Evolutionary conservation across 768 basidiomycete genomes (phyloP), one percentile per base, ranked within the genome.

Genomic region (Termitomyces sp.): DNA sequence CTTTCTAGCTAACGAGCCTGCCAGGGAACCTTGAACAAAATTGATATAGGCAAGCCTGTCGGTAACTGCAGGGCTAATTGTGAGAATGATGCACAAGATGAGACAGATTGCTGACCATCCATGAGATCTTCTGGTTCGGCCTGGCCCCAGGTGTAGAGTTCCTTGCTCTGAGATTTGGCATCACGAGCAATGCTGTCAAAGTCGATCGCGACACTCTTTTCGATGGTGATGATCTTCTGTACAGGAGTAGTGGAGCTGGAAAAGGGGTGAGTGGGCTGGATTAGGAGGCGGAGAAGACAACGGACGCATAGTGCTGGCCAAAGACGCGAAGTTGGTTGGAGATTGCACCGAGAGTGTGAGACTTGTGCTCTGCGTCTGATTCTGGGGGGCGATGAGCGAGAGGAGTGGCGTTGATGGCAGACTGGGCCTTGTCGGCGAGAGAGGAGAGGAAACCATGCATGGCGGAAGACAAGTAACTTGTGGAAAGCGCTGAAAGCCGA

Each of bases 111-210:
- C 78, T 44, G 54, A 85, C 88, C 87, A 73, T 91, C 91, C 64
- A 82, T 91, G 67, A 94, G 58, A 74, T 94, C 91, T 19, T 79
- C 76, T 5, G 72, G 68, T 63, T 92, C 86, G 1, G 67, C 64
- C 67, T 92, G 90, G 12, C 91, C 91, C 91, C 91, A 94, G 14
- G 80, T 81, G 63, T 91, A 94, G 25, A 93, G 73, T 58, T 93
- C 92, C 70, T 92, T 93, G 78, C 89, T 89, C 66, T 86, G 83
- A 0, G 80, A 72, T 66, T 91, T 86, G 8, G 78, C 65, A 63
- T 91, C 85, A 61, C 86, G 81, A 3, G 84, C 75, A 30, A 86
- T 69, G 56, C 76, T 78, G 61, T 91, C 87, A 63, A 82, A 79
- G 68, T 90, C 89, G 61, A 94, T 78, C 19, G 86, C 84, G 16